Percentiles rank a stretch among this genome's conserved stretches.
Conservation (phyloP, 2,329 filamentous ascomycete genomes). For the Claviceps spartinae region DNA sequence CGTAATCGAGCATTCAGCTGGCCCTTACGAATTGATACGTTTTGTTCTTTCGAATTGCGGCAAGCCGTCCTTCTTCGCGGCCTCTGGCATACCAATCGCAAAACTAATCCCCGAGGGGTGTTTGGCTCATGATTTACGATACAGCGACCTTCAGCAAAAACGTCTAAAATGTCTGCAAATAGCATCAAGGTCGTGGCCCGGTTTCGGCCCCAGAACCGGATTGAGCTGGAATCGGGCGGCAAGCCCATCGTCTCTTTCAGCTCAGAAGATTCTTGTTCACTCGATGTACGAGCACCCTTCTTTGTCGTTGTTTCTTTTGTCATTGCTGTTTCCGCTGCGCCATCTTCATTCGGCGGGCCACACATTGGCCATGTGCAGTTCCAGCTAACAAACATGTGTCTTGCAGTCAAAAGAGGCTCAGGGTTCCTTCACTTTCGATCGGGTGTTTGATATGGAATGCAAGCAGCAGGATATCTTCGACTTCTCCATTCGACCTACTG, state of each 20-base stretch:
- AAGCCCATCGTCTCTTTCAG: constrained; percentile 85
- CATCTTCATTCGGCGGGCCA: background rate
- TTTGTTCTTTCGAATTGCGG: background rate
- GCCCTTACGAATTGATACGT: background rate
- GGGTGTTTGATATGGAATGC: constrained; percentile 90
- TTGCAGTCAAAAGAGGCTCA: constrained; percentile 65
- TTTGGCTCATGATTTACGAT: constrained; percentile 7
- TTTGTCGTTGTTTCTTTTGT: background rate
- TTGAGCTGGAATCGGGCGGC: constrained; percentile 81
- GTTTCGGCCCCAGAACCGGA: constrained; percentile 92
- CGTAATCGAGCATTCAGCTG: background rate
- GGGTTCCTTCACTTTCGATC: constrained; percentile 89
- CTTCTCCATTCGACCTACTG: constrained; percentile 89
- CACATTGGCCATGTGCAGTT: background rate
- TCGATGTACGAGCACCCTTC: constrained; percentile 46
- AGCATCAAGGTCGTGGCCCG: constrained; percentile 87
- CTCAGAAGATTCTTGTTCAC: constrained; percentile 72
- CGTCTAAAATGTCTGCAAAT: constrained; percentile 42
- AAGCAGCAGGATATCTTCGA: constrained; percentile 91
- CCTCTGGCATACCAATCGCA: background rate
- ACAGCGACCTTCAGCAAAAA: constrained; percentile 2
- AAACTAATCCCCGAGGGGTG: constrained; percentile 1
- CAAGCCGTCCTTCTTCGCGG: background rate
- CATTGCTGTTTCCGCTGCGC: background rate
- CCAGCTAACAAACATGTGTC: constrained; percentile 13